These are phyloP conservation scores for Cryptococcus neoformans DNA, from an alignment of 1,284 basidiomycete genomes.

Conservation along the genomic window DNA sequence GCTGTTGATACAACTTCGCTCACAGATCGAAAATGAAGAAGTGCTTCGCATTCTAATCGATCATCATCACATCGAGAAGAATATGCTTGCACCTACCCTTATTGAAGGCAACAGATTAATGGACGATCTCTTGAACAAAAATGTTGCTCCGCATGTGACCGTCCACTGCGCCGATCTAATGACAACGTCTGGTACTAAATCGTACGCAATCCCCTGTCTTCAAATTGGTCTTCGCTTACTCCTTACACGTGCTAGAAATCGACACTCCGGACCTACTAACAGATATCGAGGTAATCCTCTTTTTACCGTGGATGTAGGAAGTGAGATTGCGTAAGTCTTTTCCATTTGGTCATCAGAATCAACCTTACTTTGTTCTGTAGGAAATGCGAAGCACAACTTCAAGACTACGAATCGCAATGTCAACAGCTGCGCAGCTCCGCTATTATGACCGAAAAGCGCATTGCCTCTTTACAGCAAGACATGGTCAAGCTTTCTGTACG, in stretches of 20 bases:
- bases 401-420: neutral
- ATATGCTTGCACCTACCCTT: slow-evolving; percentile 63
- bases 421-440: neutral
- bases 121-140: slow-evolving; percentile 40
- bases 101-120: slow-evolving; percentile 59
- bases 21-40: slow-evolving; percentile 68
- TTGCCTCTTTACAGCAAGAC: too few relatives aligned
- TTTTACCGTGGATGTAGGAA: slow-evolving; percentile 26
- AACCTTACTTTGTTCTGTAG: neutral
- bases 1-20: neutral
- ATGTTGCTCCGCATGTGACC: slow-evolving; percentile 5
- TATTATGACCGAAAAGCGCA: too few relatives aligned
- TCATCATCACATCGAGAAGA: slow-evolving; percentile 65
- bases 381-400: slow-evolving; percentile 1
- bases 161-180: slow-evolving; percentile 31
- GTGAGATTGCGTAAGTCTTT: slow-evolving; percentile 28
- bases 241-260: slow-evolving; percentile 1
- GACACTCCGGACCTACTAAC: slow-evolving; percentile 17
- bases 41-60: slow-evolving; percentile 83
- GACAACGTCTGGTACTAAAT: slow-evolving; percentile 11
- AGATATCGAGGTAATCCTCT: slow-evolving; percentile 19
- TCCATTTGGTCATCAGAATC: neutral
- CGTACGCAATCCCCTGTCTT: neutral
- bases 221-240: neutral
- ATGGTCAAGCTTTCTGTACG: too few relatives aligned